Conservation (phyloP, 306 rosid species). For the Dicorynia guianensis region DNA sequence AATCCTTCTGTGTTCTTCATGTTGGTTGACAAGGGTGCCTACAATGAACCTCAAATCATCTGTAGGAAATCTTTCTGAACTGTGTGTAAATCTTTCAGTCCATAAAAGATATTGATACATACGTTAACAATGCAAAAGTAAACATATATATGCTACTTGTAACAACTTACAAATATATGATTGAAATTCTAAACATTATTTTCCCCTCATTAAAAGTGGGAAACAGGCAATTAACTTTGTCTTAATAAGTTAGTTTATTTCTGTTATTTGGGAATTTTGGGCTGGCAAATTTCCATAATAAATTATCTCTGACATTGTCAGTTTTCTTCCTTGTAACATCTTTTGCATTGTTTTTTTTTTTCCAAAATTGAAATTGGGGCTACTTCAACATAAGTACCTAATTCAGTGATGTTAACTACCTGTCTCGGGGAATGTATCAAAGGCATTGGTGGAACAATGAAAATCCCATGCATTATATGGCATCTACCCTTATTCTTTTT, state of each 20-base stretch:
- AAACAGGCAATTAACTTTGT: neutral
- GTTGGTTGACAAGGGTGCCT: neutral
- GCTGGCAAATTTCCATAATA: constrained; percentile 2
- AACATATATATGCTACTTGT: neutral
- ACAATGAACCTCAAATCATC: neutral
- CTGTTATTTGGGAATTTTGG: constrained; percentile 12
- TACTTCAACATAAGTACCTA: constrained; percentile 21
- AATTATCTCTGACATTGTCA: constrained; percentile 2
- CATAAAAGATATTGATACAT: neutral
- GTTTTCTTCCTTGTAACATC: neutral
- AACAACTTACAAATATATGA: neutral
- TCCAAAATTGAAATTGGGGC: neutral
- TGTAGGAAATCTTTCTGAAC: neutral
- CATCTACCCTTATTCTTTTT: neutral
- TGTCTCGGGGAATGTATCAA: constrained; percentile 10
- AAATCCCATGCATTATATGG: constrained; percentile 2
- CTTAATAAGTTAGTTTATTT: neutral
- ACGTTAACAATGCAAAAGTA: neutral
- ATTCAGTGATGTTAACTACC: neutral
- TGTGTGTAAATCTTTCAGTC: neutral
- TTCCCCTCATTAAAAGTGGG: neutral
- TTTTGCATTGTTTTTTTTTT: constrained; percentile 12
- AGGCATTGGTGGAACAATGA: constrained; percentile 20
- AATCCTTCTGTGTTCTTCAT: neutral
- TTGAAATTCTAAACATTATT: constrained; percentile 13